Percentiles rank a stretch among this genome's conserved stretches.
phyloP scores from a whole-genome alignment of 2,329 filamentous ascomycete species.

The Alternaria panax region DNA sequence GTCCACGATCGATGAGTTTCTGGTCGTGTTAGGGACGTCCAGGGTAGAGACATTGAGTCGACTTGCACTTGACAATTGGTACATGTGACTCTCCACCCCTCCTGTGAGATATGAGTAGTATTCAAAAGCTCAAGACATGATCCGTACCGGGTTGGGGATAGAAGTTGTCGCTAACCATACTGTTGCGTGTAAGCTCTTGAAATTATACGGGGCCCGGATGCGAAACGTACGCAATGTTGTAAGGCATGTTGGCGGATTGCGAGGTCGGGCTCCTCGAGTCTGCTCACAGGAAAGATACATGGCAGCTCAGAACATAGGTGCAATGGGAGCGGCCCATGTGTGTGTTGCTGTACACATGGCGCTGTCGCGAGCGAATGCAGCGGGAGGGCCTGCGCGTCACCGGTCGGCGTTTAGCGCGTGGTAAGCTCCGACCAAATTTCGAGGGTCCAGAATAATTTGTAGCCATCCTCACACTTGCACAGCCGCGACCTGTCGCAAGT shows the following conservation, averaged over 20 bases:
- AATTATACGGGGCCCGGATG: background rate
- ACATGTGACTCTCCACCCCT: slow-evolving; percentile 97
- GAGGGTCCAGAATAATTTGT: slow-evolving; percentile 26
- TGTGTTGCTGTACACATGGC: background rate
- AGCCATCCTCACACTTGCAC: slow-evolving; percentile 1
- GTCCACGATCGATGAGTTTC: slow-evolving; percentile 96
- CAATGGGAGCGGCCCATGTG: background rate
- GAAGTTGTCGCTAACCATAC: slow-evolving; percentile 99
- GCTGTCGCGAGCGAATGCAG: background rate
- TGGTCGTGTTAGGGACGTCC: slow-evolving; percentile 40
- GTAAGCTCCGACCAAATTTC: slow-evolving; percentile 39
- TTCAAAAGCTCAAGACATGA: background rate
- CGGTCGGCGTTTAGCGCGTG: slow-evolving; percentile 31
- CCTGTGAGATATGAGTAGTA: slow-evolving; percentile 55
- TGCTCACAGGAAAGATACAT: slow-evolving; percentile 27
- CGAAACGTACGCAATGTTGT: slow-evolving; percentile 70
- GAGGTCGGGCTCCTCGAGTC: slow-evolving; percentile 32
- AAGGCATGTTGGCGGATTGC: slow-evolving; percentile 61
- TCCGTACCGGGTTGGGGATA: slow-evolving; percentile 83
- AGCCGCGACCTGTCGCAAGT: slow-evolving; percentile 6
- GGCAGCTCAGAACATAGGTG: slow-evolving; percentile 20
- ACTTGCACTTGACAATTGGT: slow-evolving; percentile 82
- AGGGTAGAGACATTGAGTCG: background rate
- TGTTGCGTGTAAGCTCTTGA: slow-evolving; percentile 39
- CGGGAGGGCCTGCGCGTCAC: slow-evolving; percentile 30